Evolutionary conservation across 2,329 filamentous ascomycete genomes (phyloP).

Genomic region (Alternaria sp.): DNA sequence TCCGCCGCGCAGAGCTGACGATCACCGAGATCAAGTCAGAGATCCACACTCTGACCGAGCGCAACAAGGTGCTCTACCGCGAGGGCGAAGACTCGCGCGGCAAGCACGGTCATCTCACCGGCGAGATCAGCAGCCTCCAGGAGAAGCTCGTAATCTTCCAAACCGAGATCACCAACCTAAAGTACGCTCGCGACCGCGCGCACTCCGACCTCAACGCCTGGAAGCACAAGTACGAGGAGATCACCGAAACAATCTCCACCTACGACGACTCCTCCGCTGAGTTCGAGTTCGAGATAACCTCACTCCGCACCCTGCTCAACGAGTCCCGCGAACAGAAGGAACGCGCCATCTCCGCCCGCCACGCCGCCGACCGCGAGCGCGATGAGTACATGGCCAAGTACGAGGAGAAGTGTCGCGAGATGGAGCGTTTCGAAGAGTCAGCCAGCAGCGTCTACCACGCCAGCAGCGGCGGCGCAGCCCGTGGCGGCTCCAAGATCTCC

Average conservation of each 20-base stretch:
- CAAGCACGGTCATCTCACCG: constrained; percentile 21
- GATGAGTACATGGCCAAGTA: constrained; percentile 30
- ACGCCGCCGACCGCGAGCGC: constrained; percentile 31
- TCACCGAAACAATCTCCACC: constrained; percentile 29
- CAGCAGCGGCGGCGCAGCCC: background rate
- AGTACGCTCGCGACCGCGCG: constrained; percentile 25
- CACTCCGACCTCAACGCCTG: constrained; percentile 26
- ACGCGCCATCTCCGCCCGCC: constrained; percentile 25
- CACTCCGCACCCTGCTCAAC: constrained; percentile 24
- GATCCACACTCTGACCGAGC: constrained; percentile 24
- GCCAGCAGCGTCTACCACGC: constrained; percentile 23
- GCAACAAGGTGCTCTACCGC: constrained; percentile 21
- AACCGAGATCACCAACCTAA: constrained; percentile 27
- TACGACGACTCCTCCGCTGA: constrained; percentile 27
- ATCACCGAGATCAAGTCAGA: constrained; percentile 20
- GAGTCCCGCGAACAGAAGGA: constrained; percentile 35
- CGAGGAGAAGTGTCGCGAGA: constrained; percentile 33
- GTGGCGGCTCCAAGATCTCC: constrained; percentile 7
- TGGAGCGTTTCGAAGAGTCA: constrained; percentile 29
- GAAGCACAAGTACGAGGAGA: constrained; percentile 33
- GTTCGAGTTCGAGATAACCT: constrained; percentile 33
- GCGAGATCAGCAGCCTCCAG: constrained; percentile 19
- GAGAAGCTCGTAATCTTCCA: constrained; percentile 26
- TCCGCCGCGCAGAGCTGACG: constrained; percentile 25
- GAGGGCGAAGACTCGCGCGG: constrained; percentile 26